Conservation (phyloP, 106 monocot species). For the Amphibolis antarctica region DNA sequence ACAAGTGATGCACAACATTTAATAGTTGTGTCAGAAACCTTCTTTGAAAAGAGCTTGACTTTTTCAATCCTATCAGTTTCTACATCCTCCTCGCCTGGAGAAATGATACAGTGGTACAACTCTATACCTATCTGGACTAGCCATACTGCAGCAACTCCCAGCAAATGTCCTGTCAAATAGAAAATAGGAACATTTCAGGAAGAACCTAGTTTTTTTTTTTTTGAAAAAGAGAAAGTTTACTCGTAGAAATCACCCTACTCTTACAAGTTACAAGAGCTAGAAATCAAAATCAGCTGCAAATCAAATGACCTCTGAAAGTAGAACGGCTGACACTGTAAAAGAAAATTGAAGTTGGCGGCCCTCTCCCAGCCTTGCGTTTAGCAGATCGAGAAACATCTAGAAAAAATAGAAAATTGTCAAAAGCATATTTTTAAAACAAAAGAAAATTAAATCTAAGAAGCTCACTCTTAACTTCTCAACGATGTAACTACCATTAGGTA, state of each 20-base stretch:
- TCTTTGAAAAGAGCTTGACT: slow-evolving; percentile 35
- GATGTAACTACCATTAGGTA: no score
- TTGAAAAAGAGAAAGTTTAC: no score
- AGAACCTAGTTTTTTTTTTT: neutral
- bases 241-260: no score
- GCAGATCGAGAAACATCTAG: slow-evolving; percentile 71
- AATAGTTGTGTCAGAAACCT: slow-evolving; percentile 35
- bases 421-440: neutral
- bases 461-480: no score
- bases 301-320: slow-evolving; percentile 67
- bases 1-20: slow-evolving; percentile 59
- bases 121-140: slow-evolving; percentile 65
- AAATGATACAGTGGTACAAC: slow-evolving; percentile 49
- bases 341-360: slow-evolving; percentile 39
- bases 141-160: slow-evolving; percentile 82
- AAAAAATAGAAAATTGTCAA: slow-evolving; percentile 1
- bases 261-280: no score
- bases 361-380: slow-evolving; percentile 58
- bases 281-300: neutral
- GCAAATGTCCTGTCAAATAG: slow-evolving; percentile 43
- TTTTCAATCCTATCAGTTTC: slow-evolving; percentile 30
- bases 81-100: slow-evolving; percentile 26
- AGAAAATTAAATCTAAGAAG: neutral
- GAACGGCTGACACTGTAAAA: slow-evolving; percentile 62
- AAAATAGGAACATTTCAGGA: neutral